Conservation (phyloP, 805 yeast species). For the Metschnikowia reukaufii region DNA sequence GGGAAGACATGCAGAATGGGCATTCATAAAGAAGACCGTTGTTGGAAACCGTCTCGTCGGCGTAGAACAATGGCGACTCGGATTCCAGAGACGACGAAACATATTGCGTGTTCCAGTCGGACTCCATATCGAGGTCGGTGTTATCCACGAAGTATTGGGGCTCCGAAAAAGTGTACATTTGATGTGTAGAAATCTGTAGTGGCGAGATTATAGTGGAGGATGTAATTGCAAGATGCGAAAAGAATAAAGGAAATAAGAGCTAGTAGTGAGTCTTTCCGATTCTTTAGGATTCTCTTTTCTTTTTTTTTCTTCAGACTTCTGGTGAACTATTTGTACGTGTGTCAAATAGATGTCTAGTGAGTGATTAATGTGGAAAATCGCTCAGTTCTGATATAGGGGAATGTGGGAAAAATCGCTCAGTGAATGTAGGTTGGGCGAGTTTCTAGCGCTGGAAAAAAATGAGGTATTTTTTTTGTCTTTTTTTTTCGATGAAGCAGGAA, state of each 20-base stretch:
- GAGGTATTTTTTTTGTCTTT: neutral
- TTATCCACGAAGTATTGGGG: slow-evolving; percentile 19
- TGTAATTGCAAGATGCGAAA: too few species aligned
- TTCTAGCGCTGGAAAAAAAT: too few species aligned
- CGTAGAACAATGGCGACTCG: slow-evolving; percentile 5
- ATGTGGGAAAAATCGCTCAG: slow-evolving; percentile 3
- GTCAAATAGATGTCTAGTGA: neutral
- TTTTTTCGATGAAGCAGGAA: too few species aligned
- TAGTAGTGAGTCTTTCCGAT: too few species aligned
- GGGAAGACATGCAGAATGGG: slow-evolving; percentile 19
- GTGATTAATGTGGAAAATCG: neutral
- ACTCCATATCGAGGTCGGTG: slow-evolving; percentile 21
- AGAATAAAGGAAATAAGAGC: too few species aligned
- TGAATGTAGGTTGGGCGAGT: neutral
- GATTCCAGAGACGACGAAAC: slow-evolving; percentile 9
- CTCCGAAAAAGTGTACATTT: slow-evolving; percentile 18
- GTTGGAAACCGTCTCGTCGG: slow-evolving; percentile 9
- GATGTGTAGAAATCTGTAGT: neutral
- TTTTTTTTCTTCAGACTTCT: too few species aligned
- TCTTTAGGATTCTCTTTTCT: too few species aligned
- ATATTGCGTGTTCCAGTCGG: slow-evolving; percentile 24
- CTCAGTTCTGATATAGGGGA: neutral
- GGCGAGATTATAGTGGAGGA: too few species aligned
- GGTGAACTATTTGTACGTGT: neutral
- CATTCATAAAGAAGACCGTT: slow-evolving; percentile 20